Evolutionary conservation across 495 filamentous ascomycete genomes (phyloP).

Genomic region (Neurospora cerealis): DNA sequence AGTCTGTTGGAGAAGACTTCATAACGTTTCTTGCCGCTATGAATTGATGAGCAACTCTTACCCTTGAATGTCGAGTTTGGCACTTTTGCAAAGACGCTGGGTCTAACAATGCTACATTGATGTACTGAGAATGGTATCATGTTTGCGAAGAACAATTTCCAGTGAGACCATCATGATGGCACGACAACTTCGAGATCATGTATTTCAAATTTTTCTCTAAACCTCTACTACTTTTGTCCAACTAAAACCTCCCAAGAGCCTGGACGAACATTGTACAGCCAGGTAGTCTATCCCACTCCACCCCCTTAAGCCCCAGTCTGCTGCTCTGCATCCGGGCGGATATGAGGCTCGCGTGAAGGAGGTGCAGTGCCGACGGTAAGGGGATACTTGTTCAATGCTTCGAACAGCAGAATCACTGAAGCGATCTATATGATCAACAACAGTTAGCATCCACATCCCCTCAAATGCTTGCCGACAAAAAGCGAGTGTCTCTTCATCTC

Average conservation of each 20-base stretch:
- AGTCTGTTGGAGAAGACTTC: too few species aligned
- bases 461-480: neutral
- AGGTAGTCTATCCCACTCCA: neutral
- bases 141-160: neutral
- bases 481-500: neutral
- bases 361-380: constrained; percentile 28
- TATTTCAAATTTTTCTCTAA: neutral
- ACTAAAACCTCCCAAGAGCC: neutral
- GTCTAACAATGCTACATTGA: neutral
- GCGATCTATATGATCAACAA: constrained; percentile 29
- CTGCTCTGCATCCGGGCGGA: neutral
- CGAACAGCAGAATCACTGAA: constrained; percentile 55
- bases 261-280: neutral
- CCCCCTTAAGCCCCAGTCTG: neutral
- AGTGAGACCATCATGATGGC: neutral
- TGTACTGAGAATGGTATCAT: neutral
- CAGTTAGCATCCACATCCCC: neutral
- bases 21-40: too few species aligned
- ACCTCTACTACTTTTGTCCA: neutral
- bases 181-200: neutral
- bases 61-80: neutral
- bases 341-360: neutral
- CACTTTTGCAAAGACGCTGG: neutral
- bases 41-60: neutral
- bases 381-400: constrained; percentile 51